Percentiles rank a stretch among this genome's conserved stretches.
Evolutionary conservation across 2,329 filamentous ascomycete genomes (phyloP).

Genomic region (Colletotrichum trifolii): DNA sequence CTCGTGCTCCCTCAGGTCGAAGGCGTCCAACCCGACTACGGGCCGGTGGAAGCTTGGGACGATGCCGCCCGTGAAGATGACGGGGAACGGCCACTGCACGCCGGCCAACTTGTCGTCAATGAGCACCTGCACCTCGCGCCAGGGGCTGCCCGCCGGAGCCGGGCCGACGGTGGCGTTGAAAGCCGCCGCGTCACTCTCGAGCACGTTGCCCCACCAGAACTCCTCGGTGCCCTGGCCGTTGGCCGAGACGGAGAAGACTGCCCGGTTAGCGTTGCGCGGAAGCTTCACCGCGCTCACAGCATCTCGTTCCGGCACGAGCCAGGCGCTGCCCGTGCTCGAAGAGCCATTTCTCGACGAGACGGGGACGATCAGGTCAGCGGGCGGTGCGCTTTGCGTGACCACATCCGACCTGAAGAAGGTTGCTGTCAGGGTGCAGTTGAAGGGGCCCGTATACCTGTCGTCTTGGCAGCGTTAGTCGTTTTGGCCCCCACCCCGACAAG

Average conservation of each 20-base stretch:
- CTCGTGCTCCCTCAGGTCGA: conserved; percentile 82
- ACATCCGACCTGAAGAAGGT: conserved; percentile 71
- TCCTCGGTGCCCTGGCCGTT: conserved; percentile 82
- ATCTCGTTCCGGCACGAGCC: conserved; percentile 71
- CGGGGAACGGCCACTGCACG: conserved; percentile 83
- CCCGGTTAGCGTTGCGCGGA: conserved; percentile 74
- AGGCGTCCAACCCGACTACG: conserved; percentile 81
- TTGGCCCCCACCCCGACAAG: conserved; percentile 31
- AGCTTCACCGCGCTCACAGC: conserved; percentile 70
- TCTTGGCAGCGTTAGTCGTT: conserved; percentile 45
- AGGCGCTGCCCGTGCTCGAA: conserved; percentile 70
- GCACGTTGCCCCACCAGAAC: conserved; percentile 87
- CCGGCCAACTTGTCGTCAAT: conserved; percentile 81
- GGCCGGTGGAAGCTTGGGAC: conserved; percentile 82
- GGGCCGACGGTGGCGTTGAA: conserved; percentile 68
- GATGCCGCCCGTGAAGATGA: conserved; percentile 85
- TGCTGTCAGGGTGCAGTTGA: conserved; percentile 79
- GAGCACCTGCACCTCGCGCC: conserved; percentile 80
- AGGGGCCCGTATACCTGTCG: conserved; percentile 76
- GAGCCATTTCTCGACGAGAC: conserved; percentile 66
- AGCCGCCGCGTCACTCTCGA: conserved; percentile 67
- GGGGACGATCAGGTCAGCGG: conserved; percentile 75
- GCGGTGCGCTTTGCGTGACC: conserved; percentile 50
- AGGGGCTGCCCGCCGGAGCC: conserved; percentile 76
- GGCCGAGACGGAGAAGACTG: conserved; percentile 80